Evolutionary conservation across 2,329 filamentous ascomycete species (phyloP).

Genomic region (Calonectria leucothoes): DNA sequence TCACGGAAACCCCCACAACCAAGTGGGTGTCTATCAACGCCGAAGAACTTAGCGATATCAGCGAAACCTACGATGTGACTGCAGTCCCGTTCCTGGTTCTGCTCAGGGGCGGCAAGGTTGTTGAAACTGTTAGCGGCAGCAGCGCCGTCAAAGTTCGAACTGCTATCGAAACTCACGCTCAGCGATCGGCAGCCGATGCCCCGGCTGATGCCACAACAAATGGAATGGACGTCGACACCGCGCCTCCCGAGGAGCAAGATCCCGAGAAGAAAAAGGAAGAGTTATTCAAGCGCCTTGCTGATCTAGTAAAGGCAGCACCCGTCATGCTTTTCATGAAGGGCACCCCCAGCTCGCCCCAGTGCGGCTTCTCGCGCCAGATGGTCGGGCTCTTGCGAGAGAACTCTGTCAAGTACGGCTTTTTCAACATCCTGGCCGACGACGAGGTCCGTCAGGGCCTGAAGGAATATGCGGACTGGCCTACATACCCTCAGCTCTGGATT

Average conservation of each 20-base stretch:
- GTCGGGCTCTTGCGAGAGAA: slow-evolving; percentile 89
- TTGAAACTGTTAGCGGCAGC: slow-evolving; percentile 90
- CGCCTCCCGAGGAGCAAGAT: slow-evolving; percentile 60
- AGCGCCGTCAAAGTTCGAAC: slow-evolving; percentile 87
- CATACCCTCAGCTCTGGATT: slow-evolving; percentile 95
- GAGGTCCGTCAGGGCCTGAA: slow-evolving; percentile 97
- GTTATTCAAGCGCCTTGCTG: slow-evolving; percentile 80
- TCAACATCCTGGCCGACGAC: slow-evolving; percentile 98
- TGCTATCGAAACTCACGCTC: slow-evolving; percentile 86
- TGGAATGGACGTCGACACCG: slow-evolving; percentile 50
- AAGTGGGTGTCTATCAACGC: slow-evolving; percentile 93
- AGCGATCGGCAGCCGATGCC: slow-evolving; percentile 51
- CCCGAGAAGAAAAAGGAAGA: slow-evolving; percentile 81
- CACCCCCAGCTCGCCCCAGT: slow-evolving; percentile 88
- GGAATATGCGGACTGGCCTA: slow-evolving; percentile 98
- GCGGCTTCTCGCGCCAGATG: slow-evolving; percentile 91
- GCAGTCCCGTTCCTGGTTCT: slow-evolving; percentile 94
- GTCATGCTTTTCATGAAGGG: slow-evolving; percentile 99
- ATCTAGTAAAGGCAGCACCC: slow-evolving; percentile 93
- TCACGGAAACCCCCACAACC: slow-evolving; percentile 72
- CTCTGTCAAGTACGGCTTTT: slow-evolving; percentile 96
- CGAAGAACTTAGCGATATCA: slow-evolving; percentile 92
- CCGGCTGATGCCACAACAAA: slow-evolving; percentile 50
- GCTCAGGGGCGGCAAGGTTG: slow-evolving; percentile 76
- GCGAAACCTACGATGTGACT: slow-evolving; percentile 92